phyloP scores from a whole-genome alignment of 2,329 filamentous ascomycete species.

The Domatiomyces globalis region DNA sequence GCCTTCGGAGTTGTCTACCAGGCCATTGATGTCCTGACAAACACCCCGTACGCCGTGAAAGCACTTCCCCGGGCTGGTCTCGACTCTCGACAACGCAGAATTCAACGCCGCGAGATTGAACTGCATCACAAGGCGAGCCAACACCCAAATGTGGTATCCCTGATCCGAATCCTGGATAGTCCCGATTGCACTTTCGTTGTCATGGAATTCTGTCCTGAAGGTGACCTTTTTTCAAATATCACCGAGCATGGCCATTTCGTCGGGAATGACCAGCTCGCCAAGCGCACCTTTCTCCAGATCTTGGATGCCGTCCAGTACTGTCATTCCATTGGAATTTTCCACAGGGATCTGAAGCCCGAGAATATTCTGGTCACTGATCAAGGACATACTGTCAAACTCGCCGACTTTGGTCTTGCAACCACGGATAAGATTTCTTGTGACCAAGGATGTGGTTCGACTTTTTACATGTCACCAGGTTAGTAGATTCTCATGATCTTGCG shows the following conservation, averaged over 20 bases:
- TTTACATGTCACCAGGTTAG: constrained; percentile 99
- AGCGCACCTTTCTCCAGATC: constrained; percentile 82
- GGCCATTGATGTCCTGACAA: constrained; percentile 68
- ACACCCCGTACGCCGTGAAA: constrained; percentile 84
- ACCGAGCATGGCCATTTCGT: constrained; percentile 89
- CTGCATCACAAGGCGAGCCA: constrained; percentile 79
- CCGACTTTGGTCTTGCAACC: constrained; percentile 92
- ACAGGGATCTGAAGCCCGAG: constrained; percentile 94
- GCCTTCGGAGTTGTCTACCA: constrained; percentile 95
- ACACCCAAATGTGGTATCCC: constrained; percentile 84
- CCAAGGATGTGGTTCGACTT: constrained; percentile 94
- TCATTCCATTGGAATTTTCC: constrained; percentile 86
- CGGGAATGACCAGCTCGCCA: constrained; percentile 77
- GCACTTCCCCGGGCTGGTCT: constrained; percentile 88
- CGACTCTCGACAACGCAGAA: constrained; percentile 72
- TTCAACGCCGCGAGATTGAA: constrained; percentile 85
- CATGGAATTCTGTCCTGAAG: constrained; percentile 91
- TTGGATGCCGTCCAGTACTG: constrained; percentile 93
- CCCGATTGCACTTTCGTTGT: constrained; percentile 90
- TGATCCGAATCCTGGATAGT: constrained; percentile 86
- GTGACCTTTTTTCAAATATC: constrained; percentile 94
- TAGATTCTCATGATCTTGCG: constrained; percentile 14
- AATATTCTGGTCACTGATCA: constrained; percentile 87
- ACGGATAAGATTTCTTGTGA: constrained; percentile 72
- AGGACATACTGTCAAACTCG: constrained; percentile 83